phyloP scores from a whole-genome alignment of 768 basidiomycete genomes.

The Daedaleopsis nitida region DNA sequence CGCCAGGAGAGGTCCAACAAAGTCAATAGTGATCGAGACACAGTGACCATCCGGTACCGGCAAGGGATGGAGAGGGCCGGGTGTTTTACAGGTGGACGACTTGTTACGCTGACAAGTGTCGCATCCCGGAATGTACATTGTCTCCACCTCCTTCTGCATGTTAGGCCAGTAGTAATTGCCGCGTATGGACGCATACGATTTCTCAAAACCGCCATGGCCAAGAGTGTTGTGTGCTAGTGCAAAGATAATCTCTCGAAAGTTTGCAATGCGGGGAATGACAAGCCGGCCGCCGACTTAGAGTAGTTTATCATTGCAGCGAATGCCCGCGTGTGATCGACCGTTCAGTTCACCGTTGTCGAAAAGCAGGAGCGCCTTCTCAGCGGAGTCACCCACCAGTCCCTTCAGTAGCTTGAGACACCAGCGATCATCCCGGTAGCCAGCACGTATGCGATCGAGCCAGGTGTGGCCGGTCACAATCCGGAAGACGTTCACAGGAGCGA shows the following conservation, averaged over 20 bases:
- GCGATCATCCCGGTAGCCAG: too few species aligned
- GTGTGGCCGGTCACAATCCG: too few species aligned
- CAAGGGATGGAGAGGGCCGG: constrained; percentile 29
- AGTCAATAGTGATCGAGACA: constrained; percentile 31
- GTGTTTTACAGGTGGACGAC: constrained; percentile 2
- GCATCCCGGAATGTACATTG: constrained; percentile 31
- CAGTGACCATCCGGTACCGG: constrained; percentile 24
- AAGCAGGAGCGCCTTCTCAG: too few species aligned
- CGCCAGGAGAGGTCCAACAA: constrained; percentile 32
- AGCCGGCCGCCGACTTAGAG: constrained; percentile 24
- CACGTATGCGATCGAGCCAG: too few species aligned
- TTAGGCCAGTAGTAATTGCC: constrained; percentile 25
- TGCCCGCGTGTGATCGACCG: too few species aligned
- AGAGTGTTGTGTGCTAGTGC: too few species aligned
- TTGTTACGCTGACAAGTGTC: not conserved
- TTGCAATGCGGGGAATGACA: constrained; percentile 20
- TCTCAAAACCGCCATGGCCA: constrained; percentile 27
- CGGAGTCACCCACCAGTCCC: too few species aligned
- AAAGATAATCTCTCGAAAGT: constrained; percentile 19
- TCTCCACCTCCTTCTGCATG: constrained; percentile 35
- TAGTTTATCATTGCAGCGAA: constrained; percentile 10
- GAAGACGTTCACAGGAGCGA: too few species aligned
- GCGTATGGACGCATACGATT: constrained; percentile 22
- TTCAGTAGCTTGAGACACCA: too few species aligned
- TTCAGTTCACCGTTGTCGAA: too few species aligned